phyloP scores from a whole-genome alignment of 108 stramenopile species.

The Cyclotella baltica region DNA sequence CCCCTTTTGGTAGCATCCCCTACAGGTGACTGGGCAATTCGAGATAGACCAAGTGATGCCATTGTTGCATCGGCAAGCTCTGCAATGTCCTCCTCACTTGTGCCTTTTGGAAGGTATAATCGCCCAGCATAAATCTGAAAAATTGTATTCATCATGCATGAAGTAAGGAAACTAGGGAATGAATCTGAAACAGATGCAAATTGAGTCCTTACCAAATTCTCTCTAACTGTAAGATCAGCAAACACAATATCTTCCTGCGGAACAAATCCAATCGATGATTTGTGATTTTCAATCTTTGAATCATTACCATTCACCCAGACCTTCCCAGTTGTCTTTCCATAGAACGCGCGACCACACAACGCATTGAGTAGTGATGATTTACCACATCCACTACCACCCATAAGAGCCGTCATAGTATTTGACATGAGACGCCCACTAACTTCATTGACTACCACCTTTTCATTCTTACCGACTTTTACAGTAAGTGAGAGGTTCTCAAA shows the following conservation, averaged over 20 bases:
- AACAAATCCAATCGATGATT: conserved; percentile 60
- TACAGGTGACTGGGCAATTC: conserved; percentile 66
- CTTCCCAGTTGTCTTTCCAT: conserved; percentile 65
- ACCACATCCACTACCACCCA: conserved; percentile 54
- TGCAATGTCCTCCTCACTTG: conserved; percentile 47
- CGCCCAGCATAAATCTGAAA: conserved; percentile 51
- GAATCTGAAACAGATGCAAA: too few species aligned
- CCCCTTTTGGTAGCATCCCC: conserved; percentile 69
- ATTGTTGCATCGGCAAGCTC: conserved; percentile 65
- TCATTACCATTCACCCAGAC: conserved; percentile 68
- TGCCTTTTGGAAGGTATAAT: conserved; percentile 53
- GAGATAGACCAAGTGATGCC: conserved; percentile 66
- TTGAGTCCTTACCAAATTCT: conserved; percentile 53
- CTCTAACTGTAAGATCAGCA: conserved; percentile 68
- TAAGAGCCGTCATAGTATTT: conserved; percentile 44
- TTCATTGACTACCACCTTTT: conserved; percentile 50
- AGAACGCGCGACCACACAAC: conserved; percentile 71
- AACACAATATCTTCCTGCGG: conserved; percentile 76
- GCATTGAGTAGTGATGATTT: conserved; percentile 77
- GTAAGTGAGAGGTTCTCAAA: conserved; percentile 55
- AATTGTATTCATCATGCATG: too few species aligned
- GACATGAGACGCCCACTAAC: conserved; percentile 55
- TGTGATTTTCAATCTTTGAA: conserved; percentile 35
- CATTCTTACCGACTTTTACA: conserved; percentile 44
- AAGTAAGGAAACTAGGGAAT: too few species aligned